Evolutionary conservation across 495 filamentous ascomycete species (phyloP), one percentile per base, ranked within the genome.

Genomic region (Massariosphaeria phaeospora): DNA sequence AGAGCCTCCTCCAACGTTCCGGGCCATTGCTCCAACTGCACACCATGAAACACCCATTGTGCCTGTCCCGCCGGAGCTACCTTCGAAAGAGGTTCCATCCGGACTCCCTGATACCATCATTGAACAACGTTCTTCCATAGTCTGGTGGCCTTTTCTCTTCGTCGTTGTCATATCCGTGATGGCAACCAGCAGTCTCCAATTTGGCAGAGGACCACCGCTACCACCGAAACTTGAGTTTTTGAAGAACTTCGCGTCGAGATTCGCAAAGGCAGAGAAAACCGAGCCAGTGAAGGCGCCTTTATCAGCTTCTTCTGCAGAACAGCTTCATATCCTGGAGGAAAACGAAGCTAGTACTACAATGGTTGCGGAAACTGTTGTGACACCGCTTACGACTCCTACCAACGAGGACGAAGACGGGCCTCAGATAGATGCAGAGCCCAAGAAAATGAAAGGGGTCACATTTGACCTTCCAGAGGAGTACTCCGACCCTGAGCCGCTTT

Each of bases 381-480:
- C n/a, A n/a, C n/a, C 2, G 4, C 18, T 3, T 1, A 34, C 30
- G 27, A 24, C n/a, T 21, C 15, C 20, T 7, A 38, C 2, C 23
- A 24, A 35, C 21, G 15, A 41, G 18, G 11, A 1, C 4, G 1
- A 9, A 3, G 3, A 33, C 10, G 15, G 12, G 12, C 23, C 20
- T 7, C 15, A 38, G 13, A n/a, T 23, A 20, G 23, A 43, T 15
- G 15, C 36, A 7, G 51, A 55, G 18, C 35, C 43, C 15, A 24
- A 61, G n/a, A 33, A 52, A 26, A 23, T 36, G 30, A 49, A 33
- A 31, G 58, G n/a, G n/a, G n/a, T 62, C 1, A 51, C 30, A 10
- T 62, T 64, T 48, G 58, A 42, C 5, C 20, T 65, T 27, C 58
- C 62, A n/a, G 55, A 61, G 10, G 57, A 57, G 17, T 58, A 59